Evolutionary conservation across 2,329 filamentous ascomycete species (phyloP).

Genomic region (Penicillium rolfsii): DNA sequence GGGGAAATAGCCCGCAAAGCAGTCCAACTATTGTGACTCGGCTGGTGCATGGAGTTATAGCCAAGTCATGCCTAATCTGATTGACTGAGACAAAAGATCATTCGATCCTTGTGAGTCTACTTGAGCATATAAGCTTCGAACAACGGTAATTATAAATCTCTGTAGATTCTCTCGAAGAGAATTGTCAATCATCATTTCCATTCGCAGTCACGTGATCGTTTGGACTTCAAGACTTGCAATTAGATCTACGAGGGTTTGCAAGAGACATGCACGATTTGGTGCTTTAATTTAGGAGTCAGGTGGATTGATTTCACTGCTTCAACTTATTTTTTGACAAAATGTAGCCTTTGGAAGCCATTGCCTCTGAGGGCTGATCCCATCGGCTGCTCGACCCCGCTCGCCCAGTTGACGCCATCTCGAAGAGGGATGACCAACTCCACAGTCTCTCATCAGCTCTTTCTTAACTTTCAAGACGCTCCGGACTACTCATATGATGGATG

Average conservation of each 20-base stretch:
- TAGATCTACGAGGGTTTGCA: too few species aligned
- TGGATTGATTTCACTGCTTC: background rate
- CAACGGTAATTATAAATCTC: background rate
- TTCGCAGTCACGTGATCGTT: too few species aligned
- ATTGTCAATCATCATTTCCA: too few species aligned
- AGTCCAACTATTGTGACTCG: background rate
- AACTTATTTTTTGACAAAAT: background rate
- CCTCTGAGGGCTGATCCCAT: background rate
- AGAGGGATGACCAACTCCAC: constrained; percentile 20
- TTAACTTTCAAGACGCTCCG: background rate
- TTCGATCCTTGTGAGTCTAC: background rate
- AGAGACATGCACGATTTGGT: too few species aligned
- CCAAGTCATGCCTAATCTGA: background rate
- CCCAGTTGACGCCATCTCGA: constrained; percentile 24
- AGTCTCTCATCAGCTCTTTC: constrained; percentile 9
- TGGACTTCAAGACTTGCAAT: too few species aligned
- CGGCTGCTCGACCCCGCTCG: constrained; percentile 25
- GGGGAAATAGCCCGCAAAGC: background rate
- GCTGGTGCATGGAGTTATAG: background rate
- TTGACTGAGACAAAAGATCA: background rate
- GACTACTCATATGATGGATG: constrained; percentile 20
- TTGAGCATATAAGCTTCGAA: background rate
- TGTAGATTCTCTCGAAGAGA: too few species aligned
- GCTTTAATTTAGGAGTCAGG: too few species aligned
- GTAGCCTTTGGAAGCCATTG: background rate